Evolutionary conservation across 2,329 filamentous ascomycete genomes (phyloP), one percentile per base, ranked within the genome.

Genomic region (Mollisiaceae sp.): DNA sequence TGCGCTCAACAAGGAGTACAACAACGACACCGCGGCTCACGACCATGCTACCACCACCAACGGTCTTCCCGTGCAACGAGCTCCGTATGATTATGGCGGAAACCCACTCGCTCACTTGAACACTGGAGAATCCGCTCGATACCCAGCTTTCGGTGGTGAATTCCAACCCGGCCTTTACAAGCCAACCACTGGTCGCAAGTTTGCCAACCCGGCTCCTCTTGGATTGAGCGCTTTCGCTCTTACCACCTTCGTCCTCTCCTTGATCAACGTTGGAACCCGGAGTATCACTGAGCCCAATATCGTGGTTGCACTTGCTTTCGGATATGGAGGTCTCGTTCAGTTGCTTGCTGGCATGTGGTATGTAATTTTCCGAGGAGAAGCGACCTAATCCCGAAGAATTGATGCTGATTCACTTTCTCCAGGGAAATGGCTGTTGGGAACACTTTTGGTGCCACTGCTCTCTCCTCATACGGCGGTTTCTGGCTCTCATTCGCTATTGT

Each of bases 301-400:
- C 39, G 83, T 88, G 45, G 78, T 88, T 52, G 82, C 80, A 18
- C 75, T 83, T 22, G 85, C 86, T 8, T 86, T 84, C 71, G 86
- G 81, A 61, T 90, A 90, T 75, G 89, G 89, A 75, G 89, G 89
- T 65, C 79, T 89, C 8, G 83, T 90, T n/a, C 89, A 91, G 76
- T 79, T 91, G 73, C 78, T 90, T 60, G 87, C 88, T 56, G 89
- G 89, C 73, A 89, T 91, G 86, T 89, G 86, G 86, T 86, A 82
- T 62, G 75, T 76, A 32, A 39, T 22, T 35, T 55, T 54, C 50
- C 50, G 24, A 27, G 15, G 24, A 3, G 4, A 54, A 32, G 4
- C 22, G 4, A 8, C 8, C 3, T 1, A 11, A 4, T 50, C 20
- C 15, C 1, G 24, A 54, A 54, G 24, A 35, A 54, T 54, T 35